Percentiles rank a stretch among this genome's conserved stretches.
phyloP scores from a whole-genome alignment of 2,329 filamentous ascomycete species.

The Aureobasidium mangrovei region DNA sequence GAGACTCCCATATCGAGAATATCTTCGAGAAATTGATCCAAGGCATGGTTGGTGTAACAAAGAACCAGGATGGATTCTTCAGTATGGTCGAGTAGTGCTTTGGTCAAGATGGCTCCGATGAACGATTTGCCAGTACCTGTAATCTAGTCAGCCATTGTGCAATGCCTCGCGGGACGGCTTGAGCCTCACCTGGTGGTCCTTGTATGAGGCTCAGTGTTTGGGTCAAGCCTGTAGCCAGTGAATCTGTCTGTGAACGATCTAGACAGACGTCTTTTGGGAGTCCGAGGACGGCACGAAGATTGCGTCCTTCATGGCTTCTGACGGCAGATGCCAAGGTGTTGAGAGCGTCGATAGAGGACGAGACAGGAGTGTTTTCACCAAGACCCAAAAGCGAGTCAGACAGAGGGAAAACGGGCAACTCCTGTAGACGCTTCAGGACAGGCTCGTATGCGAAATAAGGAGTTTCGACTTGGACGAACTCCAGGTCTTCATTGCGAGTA shows the following conservation, averaged over 20 bases:
- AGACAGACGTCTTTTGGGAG: not conserved
- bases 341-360: not conserved
- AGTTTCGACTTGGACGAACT: not conserved
- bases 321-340: not conserved
- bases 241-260: not conserved
- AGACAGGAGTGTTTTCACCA: not conserved
- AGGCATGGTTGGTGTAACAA: conserved; percentile 44
- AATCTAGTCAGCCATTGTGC: conserved; percentile 33
- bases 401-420: not conserved
- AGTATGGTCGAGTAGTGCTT: conserved; percentile 42
- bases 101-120: conserved; percentile 50
- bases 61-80: conserved; percentile 33
- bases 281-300: not conserved
- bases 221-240: not conserved
- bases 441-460: not conserved
- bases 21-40: conserved; percentile 52
- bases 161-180: not conserved
- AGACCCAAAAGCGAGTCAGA: not conserved
- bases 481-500: not conserved
- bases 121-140: conserved; percentile 63
- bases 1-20: conserved; percentile 35
- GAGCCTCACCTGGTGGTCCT: not conserved
- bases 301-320: not conserved
- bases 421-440: not conserved
- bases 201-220: not conserved